phyloP scores from a whole-genome alignment of 2,329 filamentous ascomycete genomes.

The Ceratocystis smalleyi region DNA sequence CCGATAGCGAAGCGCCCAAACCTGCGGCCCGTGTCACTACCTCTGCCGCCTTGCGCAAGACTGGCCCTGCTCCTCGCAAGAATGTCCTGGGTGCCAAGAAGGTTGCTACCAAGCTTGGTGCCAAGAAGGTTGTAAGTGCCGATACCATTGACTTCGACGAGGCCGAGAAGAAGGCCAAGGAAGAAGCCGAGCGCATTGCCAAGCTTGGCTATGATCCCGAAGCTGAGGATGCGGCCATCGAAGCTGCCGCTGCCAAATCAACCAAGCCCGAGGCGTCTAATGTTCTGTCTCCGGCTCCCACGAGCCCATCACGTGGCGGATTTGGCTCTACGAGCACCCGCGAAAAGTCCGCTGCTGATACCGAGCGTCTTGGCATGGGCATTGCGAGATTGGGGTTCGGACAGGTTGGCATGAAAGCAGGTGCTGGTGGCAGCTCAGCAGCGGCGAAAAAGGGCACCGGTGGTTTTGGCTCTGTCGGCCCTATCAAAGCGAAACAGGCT shows the following conservation, averaged over 20 bases:
- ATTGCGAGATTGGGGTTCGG: constrained; percentile 75
- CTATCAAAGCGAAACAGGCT: constrained; percentile 47
- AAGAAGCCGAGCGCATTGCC: constrained; percentile 89
- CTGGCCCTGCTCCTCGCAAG: constrained; percentile 55
- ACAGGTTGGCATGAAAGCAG: constrained; percentile 51
- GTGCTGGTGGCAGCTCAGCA: constrained; percentile 35
- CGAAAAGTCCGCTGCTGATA: constrained; percentile 56
- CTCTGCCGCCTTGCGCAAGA: constrained; percentile 69
- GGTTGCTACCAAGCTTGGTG: constrained; percentile 63
- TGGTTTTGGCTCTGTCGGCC: constrained; percentile 72
- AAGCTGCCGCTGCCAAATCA: constrained; percentile 46
- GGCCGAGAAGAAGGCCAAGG: constrained; percentile 90
- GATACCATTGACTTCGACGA: constrained; percentile 90
- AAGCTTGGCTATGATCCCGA: constrained; percentile 93
- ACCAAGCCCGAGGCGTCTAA: constrained; percentile 40
- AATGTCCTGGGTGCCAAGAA: constrained; percentile 82
- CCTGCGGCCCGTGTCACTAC: constrained; percentile 57
- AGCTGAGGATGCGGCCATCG: constrained; percentile 49
- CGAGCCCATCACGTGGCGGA: constrained; percentile 47
- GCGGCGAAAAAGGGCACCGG: constrained; percentile 59
- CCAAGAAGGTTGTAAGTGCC: constrained; percentile 63
- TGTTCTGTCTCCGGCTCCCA: constrained; percentile 58
- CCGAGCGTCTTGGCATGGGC: constrained; percentile 83
- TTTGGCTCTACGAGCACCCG: constrained; percentile 46
- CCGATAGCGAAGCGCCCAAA: constrained; percentile 38